Evolutionary conservation across 2,329 filamentous ascomycete species (phyloP).

Genomic region (Penicillium sp.): DNA sequence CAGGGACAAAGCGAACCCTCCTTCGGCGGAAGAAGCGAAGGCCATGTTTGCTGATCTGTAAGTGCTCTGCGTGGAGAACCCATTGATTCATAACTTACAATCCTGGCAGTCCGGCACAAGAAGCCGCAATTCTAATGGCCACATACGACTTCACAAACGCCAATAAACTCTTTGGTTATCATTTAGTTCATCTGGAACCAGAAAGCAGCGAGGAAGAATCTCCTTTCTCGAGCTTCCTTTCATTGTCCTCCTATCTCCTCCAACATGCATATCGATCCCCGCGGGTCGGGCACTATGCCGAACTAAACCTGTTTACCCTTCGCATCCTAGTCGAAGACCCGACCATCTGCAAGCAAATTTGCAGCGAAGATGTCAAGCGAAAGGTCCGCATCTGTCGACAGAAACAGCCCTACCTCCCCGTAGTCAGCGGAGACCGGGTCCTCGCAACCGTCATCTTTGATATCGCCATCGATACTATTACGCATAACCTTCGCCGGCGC

Average conservation of each 20-base stretch:
- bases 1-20: conserved; percentile 58
- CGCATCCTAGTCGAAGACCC: conserved; percentile 86
- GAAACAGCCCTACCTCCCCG: conserved; percentile 77
- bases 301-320: conserved; percentile 80
- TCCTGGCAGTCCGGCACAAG: conserved; percentile 66
- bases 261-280: conserved; percentile 87
- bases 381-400: conserved; percentile 84
- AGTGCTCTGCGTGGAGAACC: conserved; percentile 5
- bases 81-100: conserved; percentile 26
- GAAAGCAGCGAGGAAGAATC: conserved; percentile 65
- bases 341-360: conserved; percentile 76
- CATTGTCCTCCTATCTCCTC: conserved; percentile 85
- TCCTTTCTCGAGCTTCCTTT: conserved; percentile 79
- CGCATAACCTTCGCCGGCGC: conserved; percentile 84
- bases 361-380: conserved; percentile 72
- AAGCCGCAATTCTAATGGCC: conserved; percentile 76
- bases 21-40: conserved; percentile 78
- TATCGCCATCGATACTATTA: conserved; percentile 84
- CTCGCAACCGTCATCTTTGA: conserved; percentile 78
- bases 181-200: conserved; percentile 65
- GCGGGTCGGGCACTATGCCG: conserved; percentile 76
- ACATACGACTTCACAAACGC: conserved; percentile 92
- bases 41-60: conserved; percentile 77
- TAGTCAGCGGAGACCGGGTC: conserved; percentile 69
- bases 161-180: conserved; percentile 93